phyloP scores from a whole-genome alignment of 164 flowering plant genomes.

The Nelumbo lutea region DNA sequence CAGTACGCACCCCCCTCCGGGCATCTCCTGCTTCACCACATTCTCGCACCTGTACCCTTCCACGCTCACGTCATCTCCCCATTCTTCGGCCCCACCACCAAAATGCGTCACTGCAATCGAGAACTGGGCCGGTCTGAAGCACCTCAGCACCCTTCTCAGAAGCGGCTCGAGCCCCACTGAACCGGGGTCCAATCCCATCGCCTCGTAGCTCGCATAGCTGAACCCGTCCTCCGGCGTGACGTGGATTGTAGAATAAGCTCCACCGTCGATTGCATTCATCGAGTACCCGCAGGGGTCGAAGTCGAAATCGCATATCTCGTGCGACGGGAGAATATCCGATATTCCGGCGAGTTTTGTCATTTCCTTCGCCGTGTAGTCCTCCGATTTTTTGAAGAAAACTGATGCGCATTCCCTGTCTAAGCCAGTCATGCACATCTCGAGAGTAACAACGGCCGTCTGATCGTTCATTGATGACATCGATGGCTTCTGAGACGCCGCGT shows the following conservation, averaged over 20 bases:
- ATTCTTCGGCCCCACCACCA: constrained; percentile 8
- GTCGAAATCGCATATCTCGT: constrained; percentile 57
- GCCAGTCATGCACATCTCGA: constrained; percentile 88
- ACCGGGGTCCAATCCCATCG: constrained; percentile 39
- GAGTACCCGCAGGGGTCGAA: constrained; percentile 92
- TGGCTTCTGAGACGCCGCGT: constrained; percentile 34
- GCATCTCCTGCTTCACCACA: constrained; percentile 33
- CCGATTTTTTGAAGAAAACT: constrained; percentile 47
- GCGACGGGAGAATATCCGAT: constrained; percentile 38
- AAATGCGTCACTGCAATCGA: constrained; percentile 45
- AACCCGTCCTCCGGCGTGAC: constrained; percentile 87
- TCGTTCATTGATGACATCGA: not conserved
- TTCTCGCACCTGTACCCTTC: constrained; percentile 35
- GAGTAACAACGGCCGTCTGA: constrained; percentile 19
- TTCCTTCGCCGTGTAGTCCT: constrained; percentile 21
- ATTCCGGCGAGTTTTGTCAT: constrained; percentile 63
- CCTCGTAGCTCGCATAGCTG: constrained; percentile 83
- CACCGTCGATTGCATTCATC: constrained; percentile 65
- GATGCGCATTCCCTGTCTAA: constrained; percentile 42
- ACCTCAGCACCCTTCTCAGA: constrained; percentile 42
- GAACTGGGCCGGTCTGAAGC: constrained; percentile 56
- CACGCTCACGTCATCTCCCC: constrained; percentile 26
- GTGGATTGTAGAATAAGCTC: constrained; percentile 58
- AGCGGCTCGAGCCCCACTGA: constrained; percentile 23
- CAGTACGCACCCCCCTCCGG: constrained; percentile 37